A percentile compares a stretch with the other conserved stretches of the same genome.
Conservation (phyloP, 345 rosid genomes). For the Reutealis trisperma region DNA sequence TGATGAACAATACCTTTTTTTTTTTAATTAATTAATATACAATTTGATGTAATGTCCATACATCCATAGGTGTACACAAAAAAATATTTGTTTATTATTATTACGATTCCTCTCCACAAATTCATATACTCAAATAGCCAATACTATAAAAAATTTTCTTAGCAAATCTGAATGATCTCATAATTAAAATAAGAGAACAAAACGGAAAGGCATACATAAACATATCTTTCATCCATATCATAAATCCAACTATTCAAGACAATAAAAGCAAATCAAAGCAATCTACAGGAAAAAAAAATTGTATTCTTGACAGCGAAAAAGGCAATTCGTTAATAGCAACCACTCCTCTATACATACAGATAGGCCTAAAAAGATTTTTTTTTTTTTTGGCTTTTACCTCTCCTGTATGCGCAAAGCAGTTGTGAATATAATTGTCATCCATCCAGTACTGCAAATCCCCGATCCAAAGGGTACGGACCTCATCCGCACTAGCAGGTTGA, state of each 20-base stretch:
- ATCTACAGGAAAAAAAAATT: neutral
- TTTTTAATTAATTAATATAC: too few species aligned
- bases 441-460: conserved; percentile 96
- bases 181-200: neutral
- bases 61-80: neutral
- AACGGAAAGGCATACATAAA: neutral
- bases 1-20: neutral
- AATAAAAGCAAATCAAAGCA: neutral
- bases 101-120: neutral
- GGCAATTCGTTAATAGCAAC: neutral
- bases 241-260: too few species aligned
- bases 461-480: conserved; percentile 94
- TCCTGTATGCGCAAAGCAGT: conserved; percentile 65
- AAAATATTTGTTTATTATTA: too few species aligned
- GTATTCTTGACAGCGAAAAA: neutral
- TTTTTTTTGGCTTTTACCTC: conserved; percentile 38
- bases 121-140: neutral
- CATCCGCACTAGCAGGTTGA: conserved; percentile 55
- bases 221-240: neutral
- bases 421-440: conserved; percentile 68
- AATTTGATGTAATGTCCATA: too few species aligned
- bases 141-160: neutral
- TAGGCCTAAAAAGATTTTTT: too few species aligned
- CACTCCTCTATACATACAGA: neutral
- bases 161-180: too few species aligned